phyloP scores from a whole-genome alignment of 176 grass and related monocot species.

The Themeda triandra region DNA sequence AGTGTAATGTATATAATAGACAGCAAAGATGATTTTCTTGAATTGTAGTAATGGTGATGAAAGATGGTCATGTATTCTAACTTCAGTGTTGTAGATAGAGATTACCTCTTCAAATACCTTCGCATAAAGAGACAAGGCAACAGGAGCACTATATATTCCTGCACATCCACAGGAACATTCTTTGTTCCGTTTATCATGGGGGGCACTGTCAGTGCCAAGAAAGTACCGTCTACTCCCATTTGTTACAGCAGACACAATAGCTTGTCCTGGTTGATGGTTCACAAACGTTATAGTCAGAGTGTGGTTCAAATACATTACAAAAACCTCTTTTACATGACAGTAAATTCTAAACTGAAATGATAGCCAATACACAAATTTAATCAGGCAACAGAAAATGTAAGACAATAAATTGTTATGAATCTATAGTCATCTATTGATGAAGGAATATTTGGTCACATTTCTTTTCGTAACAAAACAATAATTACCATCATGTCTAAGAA shows the following conservation, averaged over 20 bases:
- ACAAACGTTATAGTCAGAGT: constrained; percentile 3
- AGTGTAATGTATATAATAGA: background rate
- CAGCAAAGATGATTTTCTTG: constrained; percentile 9
- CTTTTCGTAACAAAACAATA: background rate
- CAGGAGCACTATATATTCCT: constrained; percentile 84
- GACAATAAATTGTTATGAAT: background rate
- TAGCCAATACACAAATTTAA: background rate
- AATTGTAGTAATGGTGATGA: background rate
- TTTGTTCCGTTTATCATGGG: constrained; percentile 79
- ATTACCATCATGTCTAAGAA: background rate
- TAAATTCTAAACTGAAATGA: background rate
- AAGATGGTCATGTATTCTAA: background rate
- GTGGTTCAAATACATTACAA: background rate
- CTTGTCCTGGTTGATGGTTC: constrained; percentile 60
- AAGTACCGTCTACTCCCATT: constrained; percentile 83
- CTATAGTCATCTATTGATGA: constrained; percentile 1
- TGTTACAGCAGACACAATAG: constrained; percentile 85
- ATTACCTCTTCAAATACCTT: constrained; percentile 95
- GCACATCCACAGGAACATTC: constrained; percentile 95
- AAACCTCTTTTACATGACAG: background rate
- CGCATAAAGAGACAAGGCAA: constrained; percentile 85
- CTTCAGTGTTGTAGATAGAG: background rate
- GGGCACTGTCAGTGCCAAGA: constrained; percentile 88
- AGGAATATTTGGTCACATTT: background rate
- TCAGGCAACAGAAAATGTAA: constrained; percentile 7